A percentile compares a stretch with the other conserved stretches of the same genome.
Evolutionary conservation across 805 yeast genomes (phyloP).

Genomic region (Priceomyces haplophilus): DNA sequence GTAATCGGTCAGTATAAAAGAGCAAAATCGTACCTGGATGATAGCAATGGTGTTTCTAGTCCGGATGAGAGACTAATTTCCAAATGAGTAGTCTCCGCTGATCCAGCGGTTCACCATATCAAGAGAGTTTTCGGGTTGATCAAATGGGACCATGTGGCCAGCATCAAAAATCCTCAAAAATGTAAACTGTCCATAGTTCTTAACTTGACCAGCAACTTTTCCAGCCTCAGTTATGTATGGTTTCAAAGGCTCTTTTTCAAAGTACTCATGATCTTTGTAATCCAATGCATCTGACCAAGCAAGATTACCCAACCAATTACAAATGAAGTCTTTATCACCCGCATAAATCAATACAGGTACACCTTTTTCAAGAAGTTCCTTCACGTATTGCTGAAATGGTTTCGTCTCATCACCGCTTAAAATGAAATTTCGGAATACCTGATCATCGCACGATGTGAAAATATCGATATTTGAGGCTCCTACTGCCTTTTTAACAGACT

Average conservation of each 20-base stretch:
- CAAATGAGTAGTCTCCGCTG: conserved; percentile 52
- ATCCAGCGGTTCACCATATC: conserved; percentile 89
- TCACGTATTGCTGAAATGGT: conserved; percentile 66
- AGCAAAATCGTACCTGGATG: too few species aligned
- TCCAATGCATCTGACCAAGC: conserved; percentile 38
- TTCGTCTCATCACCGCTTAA: conserved; percentile 64
- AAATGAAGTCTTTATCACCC: conserved; percentile 45
- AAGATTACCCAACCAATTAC: conserved; percentile 46
- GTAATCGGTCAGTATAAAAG: not conserved
- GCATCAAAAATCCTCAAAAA: conserved; percentile 84
- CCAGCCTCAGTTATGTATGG: conserved; percentile 34
- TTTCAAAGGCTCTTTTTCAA: conserved; percentile 21
- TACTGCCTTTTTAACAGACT: conserved; percentile 50
- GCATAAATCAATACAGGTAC: conserved; percentile 43
- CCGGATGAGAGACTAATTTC: conserved; percentile 1
- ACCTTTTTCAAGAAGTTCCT: conserved; percentile 36
- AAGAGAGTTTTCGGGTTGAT: conserved; percentile 75
- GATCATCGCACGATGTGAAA: conserved; percentile 47
- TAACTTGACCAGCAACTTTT: conserved; percentile 67
- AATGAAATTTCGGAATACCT: conserved; percentile 47
- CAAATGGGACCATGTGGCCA: conserved; percentile 95
- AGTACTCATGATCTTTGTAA: conserved; percentile 20
- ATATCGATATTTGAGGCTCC: conserved; percentile 54
- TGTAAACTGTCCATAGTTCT: conserved; percentile 69
- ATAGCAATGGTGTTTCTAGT: too few species aligned